Evolutionary conservation across 139 green algal genomes (phyloP).

Genomic region (Chlorella sp.): DNA sequence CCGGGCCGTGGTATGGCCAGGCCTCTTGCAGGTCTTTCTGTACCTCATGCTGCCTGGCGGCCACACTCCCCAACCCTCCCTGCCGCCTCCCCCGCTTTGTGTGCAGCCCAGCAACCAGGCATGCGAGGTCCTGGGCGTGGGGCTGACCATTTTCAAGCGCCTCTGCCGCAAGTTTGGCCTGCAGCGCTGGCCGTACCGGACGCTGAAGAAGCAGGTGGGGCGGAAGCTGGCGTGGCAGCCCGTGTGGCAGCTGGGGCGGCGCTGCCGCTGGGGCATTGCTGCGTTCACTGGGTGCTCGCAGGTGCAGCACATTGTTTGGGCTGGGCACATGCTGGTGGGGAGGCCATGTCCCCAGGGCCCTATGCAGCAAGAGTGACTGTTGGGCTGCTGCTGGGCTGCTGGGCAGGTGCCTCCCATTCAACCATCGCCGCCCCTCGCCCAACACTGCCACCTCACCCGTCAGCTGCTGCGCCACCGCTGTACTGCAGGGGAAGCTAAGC

Average conservation of each 20-base stretch:
- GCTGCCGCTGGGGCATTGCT: neutral
- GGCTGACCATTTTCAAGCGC: slow-evolving; percentile 24
- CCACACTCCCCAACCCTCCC: neutral
- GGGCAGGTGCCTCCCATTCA: neutral
- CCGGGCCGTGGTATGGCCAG: too few relatives aligned
- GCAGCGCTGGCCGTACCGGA: slow-evolving; percentile 8
- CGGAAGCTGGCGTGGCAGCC: neutral
- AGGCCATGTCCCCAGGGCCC: too few relatives aligned
- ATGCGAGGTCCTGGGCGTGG: slow-evolving; percentile 7
- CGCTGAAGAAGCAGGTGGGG: slow-evolving; percentile 2
- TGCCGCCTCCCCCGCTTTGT: neutral
- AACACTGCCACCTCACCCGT: neutral
- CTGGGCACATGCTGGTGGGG: too few relatives aligned
- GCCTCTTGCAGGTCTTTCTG: too few relatives aligned
- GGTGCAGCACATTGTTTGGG: too few relatives aligned
- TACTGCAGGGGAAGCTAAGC: neutral
- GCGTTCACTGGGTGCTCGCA: too few relatives aligned
- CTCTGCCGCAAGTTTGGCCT: slow-evolving; percentile 21
- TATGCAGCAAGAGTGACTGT: neutral
- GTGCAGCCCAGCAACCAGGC: slow-evolving; percentile 16
- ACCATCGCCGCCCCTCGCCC: neutral
- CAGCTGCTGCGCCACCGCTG: neutral
- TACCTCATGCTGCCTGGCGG: neutral
- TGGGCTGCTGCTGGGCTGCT: neutral
- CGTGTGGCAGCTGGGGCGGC: neutral